Evolutionary conservation across 2,329 filamentous ascomycete species (phyloP), one percentile per base, ranked within the genome.

Genomic region (Exophiala mesophila): DNA sequence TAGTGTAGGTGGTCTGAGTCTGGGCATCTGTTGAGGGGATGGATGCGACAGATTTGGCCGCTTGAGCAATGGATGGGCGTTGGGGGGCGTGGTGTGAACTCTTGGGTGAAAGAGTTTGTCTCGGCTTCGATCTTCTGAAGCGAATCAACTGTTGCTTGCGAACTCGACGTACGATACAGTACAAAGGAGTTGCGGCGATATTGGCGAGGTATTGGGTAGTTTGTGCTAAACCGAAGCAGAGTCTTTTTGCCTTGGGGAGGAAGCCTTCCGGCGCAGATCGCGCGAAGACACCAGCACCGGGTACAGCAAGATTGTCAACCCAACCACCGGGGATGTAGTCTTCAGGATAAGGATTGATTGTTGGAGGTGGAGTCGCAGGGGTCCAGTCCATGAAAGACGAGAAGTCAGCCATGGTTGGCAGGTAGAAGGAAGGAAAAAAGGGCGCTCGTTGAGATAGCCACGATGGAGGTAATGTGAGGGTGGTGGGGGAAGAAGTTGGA

Each of bases 311-410:
- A 13, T 31, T 30, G 13, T 32, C 42, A 21, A 45, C 43, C 49
- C 49, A 52, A n/a, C 49, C 49, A 21, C 49, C 49, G 20, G 49
- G 49, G 8, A 52, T 36, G 34, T 52, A 49, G 13, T 41, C 24
- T 18, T 19, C 34, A 21, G 42, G 37, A 20, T 52, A 52, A 4
- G 49, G 49, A 30, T 49, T 42, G 40, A 40, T 30, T 2, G 15
- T 17, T 24, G 46, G 46, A 19, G 24, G 18, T 23, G 49, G 46
- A 33, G 46, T 49, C 7, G 44, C 32, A 44, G 49, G 46, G 39
- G 20, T 34, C 49, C 49, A 52, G 43, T 52, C 49, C 49, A 52
- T 52, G 39, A 45, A 39, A 31, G 42, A 48, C n/a, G 44, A 48
- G 20, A 24, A 10, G 48, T 52, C 49, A 45, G 46, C 49, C 49